Evolutionary conservation across 495 filamentous ascomycete genomes (phyloP).

Genomic region (Ascodesmis nigricans): DNA sequence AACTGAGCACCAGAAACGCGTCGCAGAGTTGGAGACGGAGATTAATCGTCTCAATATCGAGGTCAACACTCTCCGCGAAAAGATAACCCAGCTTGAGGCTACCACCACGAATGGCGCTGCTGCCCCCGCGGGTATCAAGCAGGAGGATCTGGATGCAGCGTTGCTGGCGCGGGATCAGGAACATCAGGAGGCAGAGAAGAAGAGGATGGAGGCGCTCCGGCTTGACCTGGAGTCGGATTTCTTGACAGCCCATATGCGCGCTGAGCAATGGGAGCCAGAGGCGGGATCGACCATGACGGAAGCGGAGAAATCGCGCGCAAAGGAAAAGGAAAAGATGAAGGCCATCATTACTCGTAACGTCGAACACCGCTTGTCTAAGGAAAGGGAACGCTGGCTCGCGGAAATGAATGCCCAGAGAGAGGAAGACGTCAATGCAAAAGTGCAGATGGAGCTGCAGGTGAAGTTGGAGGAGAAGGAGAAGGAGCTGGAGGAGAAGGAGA

Average conservation of each 20-base stretch:
- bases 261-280: background rate
- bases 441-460: constrained; percentile 18
- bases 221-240: constrained; percentile 6
- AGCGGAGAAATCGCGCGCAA: constrained; percentile 21
- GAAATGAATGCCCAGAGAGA: constrained; percentile 32
- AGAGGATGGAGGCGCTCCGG: constrained; percentile 13
- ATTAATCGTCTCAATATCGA: constrained; percentile 13
- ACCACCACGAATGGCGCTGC: background rate
- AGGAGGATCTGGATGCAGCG: constrained; percentile 13
- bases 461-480: constrained; percentile 26
- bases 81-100: constrained; percentile 3
- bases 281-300: constrained; percentile 25
- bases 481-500: constrained; percentile 15
- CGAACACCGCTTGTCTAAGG: constrained; percentile 18
- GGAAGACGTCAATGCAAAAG: constrained; percentile 28
- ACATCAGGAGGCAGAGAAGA: constrained; percentile 11
- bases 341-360: constrained; percentile 20
- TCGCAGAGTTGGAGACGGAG: constrained; percentile 11
- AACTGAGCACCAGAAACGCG: constrained; percentile 11
- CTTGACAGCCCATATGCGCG: background rate
- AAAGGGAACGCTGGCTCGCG: constrained; percentile 13
- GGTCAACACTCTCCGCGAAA: constrained; percentile 10
- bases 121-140: constrained; percentile 1
- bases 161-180: constrained; percentile 15
- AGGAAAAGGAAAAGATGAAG: constrained; percentile 16